Conservation (phyloP, 495 filamentous ascomycete species). For the Endocarpon pusillum region DNA sequence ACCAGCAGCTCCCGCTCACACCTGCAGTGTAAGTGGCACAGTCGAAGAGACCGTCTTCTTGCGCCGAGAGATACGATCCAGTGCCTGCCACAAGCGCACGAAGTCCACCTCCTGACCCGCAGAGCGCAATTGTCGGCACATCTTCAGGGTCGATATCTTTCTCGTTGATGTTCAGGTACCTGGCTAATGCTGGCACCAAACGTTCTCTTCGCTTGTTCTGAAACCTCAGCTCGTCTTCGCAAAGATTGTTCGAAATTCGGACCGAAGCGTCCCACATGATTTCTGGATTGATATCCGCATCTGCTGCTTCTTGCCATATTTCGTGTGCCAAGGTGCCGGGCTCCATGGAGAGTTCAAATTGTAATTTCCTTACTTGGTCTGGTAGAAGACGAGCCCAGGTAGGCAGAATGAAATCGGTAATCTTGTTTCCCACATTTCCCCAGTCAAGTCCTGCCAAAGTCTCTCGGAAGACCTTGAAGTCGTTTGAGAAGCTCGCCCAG, state of each 20-base stretch:
- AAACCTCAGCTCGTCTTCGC: constrained; percentile 64
- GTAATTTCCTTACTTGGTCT: constrained; percentile 63
- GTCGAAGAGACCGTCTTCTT: constrained; percentile 77
- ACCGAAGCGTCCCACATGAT: constrained; percentile 64
- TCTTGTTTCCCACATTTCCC: constrained; percentile 41
- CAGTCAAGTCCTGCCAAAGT: constrained; percentile 41
- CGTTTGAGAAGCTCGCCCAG: constrained; percentile 41
- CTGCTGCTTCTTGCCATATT: constrained; percentile 81
- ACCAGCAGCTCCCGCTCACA: constrained; percentile 89
- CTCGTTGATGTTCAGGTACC: constrained; percentile 61
- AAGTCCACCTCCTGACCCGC: constrained; percentile 81
- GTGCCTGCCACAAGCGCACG: constrained; percentile 78
- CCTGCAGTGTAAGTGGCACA: constrained; percentile 89
- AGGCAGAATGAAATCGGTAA: constrained; percentile 56
- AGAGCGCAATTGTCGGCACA: constrained; percentile 81
- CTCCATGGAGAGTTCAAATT: constrained; percentile 69
- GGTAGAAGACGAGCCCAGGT: constrained; percentile 69
- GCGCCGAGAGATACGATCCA: constrained; percentile 62
- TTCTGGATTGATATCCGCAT: constrained; percentile 70
- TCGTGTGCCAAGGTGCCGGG: constrained; percentile 78
- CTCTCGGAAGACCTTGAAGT: constrained; percentile 33
- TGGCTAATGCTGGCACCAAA: constrained; percentile 53
- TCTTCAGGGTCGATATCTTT: constrained; percentile 79
- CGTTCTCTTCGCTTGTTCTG: constrained; percentile 42
- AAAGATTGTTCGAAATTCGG: constrained; percentile 66